phyloP scores from a whole-genome alignment of 2,329 filamentous ascomycete species.

The Hymenoscyphus fraxineus region DNA sequence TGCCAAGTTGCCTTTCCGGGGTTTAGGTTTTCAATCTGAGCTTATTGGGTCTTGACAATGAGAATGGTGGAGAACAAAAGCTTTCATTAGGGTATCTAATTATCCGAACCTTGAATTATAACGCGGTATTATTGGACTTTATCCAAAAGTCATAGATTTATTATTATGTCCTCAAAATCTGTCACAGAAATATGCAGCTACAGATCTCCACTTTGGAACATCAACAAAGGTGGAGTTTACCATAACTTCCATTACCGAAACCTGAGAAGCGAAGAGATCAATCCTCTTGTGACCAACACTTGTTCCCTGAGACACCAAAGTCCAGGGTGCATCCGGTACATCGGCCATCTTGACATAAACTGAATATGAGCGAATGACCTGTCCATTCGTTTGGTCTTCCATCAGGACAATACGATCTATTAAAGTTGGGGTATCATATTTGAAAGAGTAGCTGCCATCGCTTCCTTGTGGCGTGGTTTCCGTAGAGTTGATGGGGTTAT shows the following conservation, averaged over 20 bases:
- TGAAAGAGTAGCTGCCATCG: conserved; percentile 9
- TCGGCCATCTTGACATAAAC: conserved; percentile 23
- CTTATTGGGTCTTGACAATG: too few relatives aligned
- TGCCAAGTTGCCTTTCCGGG: too few relatives aligned
- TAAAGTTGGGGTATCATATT: conserved; percentile 19
- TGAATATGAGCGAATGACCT: conserved; percentile 28
- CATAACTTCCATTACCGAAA: conserved; percentile 25
- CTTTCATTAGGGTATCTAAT: background rate
- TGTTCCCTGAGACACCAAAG: conserved; percentile 24
- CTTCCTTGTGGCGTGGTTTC: conserved; percentile 2
- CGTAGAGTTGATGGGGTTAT: conserved; percentile 9
- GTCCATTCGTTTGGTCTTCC: conserved; percentile 30
- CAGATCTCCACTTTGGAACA: conserved; percentile 26
- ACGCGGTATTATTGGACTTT: background rate
- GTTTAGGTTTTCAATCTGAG: too few relatives aligned
- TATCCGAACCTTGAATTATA: background rate
- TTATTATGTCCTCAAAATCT: background rate
- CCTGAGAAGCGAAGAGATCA: conserved; percentile 21
- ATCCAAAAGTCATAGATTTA: background rate
- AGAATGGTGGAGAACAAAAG: background rate
- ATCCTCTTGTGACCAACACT: conserved; percentile 31
- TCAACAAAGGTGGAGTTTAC: conserved; percentile 30
- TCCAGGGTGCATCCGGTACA: conserved; percentile 21
- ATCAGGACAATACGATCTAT: conserved; percentile 30
- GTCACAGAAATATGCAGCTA: conserved; percentile 26